A percentile compares a stretch with the other conserved stretches of the same genome.
Evolutionary conservation across 345 rosid species (phyloP).

Genomic region (Brassica rapa): DNA sequence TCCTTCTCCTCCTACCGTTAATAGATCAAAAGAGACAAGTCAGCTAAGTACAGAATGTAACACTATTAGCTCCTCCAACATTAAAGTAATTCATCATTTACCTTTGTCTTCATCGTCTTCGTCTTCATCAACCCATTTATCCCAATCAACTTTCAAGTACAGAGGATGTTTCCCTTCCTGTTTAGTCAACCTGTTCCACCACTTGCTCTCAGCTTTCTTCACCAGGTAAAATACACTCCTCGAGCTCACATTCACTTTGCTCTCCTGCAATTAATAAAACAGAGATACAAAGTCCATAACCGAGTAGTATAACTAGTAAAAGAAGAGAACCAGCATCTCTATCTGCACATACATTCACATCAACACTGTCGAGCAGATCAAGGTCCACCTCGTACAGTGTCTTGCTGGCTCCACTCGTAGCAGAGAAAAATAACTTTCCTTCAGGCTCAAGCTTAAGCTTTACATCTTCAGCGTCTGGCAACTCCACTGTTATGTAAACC

Average conservation of each 20-base stretch:
- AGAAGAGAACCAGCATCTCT: not conserved
- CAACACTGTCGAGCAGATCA: constrained; percentile 52
- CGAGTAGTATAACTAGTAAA: too few relatives aligned
- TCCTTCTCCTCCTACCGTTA: constrained; percentile 24
- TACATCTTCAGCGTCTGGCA: constrained; percentile 60
- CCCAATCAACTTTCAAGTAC: constrained; percentile 63
- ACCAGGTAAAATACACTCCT: constrained; percentile 51
- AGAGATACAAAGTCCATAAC: not conserved
- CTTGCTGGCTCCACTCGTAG: constrained; percentile 50
- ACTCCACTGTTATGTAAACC: constrained; percentile 52
- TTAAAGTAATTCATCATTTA: constrained; percentile 5
- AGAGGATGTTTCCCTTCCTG: constrained; percentile 53
- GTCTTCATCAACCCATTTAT: constrained; percentile 65
- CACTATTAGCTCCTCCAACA: not conserved
- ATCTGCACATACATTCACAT: constrained; percentile 46
- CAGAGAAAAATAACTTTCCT: constrained; percentile 59
- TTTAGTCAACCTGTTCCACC: constrained; percentile 61
- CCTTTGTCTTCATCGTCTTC: constrained; percentile 60
- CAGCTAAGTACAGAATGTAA: not conserved
- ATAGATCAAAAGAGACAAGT: constrained; percentile 8
- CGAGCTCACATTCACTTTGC: constrained; percentile 50
- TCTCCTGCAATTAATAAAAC: constrained; percentile 44
- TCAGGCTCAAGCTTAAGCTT: constrained; percentile 61
- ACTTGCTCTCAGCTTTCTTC: constrained; percentile 53
- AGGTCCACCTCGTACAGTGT: constrained; percentile 51